Percentiles rank a stretch among this genome's conserved stretches.
These are phyloP conservation scores for Linnemannia schmuckeri DNA, from an alignment of 192 early-diverging fungal genomes.

Conservation along the genomic window DNA sequence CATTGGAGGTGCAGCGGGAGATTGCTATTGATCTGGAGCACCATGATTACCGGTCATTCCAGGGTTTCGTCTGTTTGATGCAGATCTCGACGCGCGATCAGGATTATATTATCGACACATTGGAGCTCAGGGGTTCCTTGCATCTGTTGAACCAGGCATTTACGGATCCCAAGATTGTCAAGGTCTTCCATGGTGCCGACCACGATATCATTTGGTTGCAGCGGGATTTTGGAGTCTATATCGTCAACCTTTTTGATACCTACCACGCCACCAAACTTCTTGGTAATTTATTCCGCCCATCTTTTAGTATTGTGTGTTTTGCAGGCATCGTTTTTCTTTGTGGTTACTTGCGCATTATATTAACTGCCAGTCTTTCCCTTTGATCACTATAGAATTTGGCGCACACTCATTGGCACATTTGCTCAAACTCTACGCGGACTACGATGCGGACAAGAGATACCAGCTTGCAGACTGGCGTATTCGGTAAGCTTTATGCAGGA, in stretches of 20 bases:
- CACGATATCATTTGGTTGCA: slow-evolving; percentile 97
- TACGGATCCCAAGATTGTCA: slow-evolving; percentile 89
- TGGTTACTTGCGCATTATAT: neutral
- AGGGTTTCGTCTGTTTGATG: slow-evolving; percentile 95
- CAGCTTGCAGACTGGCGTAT: slow-evolving; percentile 99
- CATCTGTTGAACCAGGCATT: slow-evolving; percentile 87
- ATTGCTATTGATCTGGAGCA: slow-evolving; percentile 97
- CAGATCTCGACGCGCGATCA: slow-evolving; percentile 90
- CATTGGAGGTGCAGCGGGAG: slow-evolving; percentile 73
- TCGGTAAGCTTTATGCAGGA: slow-evolving; percentile 61
- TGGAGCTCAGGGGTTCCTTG: slow-evolving; percentile 80
- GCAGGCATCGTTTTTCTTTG: neutral
- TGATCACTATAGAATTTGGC: slow-evolving; percentile 66
- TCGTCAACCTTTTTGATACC: slow-evolving; percentile 98
- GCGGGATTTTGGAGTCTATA: slow-evolving; percentile 95
- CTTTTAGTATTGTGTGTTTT: no score
- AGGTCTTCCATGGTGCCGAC: slow-evolving; percentile 97
- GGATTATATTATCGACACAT: slow-evolving; percentile 93
- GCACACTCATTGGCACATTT: slow-evolving; percentile 88
- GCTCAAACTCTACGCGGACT: slow-evolving; percentile 81
- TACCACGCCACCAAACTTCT: slow-evolving; percentile 92
- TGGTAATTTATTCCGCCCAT: slow-evolving; percentile 26
- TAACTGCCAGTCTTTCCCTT: neutral
- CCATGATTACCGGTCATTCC: slow-evolving; percentile 95
- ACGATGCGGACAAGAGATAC: slow-evolving; percentile 91